Conservation (phyloP, 306 rosid species). For the Castanea mollissima region DNA sequence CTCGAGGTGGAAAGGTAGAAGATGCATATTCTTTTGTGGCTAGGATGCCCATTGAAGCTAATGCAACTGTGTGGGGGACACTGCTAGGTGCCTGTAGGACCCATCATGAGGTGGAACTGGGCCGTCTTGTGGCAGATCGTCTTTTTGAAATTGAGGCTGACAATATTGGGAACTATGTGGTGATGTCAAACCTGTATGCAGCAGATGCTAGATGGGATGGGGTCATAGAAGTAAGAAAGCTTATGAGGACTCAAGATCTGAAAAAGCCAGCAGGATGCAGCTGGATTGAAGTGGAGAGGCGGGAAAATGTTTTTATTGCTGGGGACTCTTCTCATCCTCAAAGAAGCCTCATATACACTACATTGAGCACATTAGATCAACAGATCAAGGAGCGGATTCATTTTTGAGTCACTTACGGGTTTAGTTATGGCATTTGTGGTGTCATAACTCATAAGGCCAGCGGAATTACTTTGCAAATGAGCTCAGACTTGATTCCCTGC, state of each 20-base stretch:
- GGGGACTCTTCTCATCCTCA: constrained; percentile 81
- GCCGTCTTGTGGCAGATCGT: constrained; percentile 53
- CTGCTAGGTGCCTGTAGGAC: constrained; percentile 78
- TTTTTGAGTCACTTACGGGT: constrained; percentile 10
- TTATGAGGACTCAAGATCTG: constrained; percentile 62
- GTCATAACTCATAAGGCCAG: constrained; percentile 1
- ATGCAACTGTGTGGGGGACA: constrained; percentile 81
- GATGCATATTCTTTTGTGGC: constrained; percentile 71
- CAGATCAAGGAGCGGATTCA: constrained; percentile 44
- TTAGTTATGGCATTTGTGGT: constrained; percentile 5
- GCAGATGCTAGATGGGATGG: constrained; percentile 83
- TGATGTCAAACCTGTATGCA: constrained; percentile 81
- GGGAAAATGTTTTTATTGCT: constrained; percentile 56
- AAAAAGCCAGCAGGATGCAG: constrained; percentile 93
- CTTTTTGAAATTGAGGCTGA: constrained; percentile 58
- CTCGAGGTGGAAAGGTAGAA: constrained; percentile 61
- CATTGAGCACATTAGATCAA: constrained; percentile 40
- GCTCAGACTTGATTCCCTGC: background rate
- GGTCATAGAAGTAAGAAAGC: constrained; percentile 59
- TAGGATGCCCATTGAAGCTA: constrained; percentile 60
- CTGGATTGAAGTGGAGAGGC: constrained; percentile 84
- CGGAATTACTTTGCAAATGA: background rate
- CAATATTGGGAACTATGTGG: constrained; percentile 73
- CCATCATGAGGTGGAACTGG: constrained; percentile 74
- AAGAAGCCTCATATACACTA: constrained; percentile 49